These are phyloP conservation scores for Epichloe elymi DNA, from an alignment of 2,329 filamentous ascomycete genomes.

Conservation along the genomic window DNA sequence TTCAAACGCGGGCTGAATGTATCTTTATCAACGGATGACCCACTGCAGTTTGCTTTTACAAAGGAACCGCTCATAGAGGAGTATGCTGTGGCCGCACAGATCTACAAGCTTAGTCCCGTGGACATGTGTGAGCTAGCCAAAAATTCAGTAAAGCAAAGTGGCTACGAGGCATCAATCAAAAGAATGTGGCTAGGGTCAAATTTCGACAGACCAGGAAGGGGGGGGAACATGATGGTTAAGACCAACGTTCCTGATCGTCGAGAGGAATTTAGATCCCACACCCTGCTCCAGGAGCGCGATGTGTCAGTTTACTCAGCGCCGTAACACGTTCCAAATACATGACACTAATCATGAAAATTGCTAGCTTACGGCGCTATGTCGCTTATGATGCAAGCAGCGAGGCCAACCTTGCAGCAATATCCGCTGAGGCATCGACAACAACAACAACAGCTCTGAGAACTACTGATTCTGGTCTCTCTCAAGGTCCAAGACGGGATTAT, in stretches of 20 bases:
- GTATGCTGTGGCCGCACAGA: conserved; percentile 94
- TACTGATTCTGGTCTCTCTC: neutral
- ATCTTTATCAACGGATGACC: conserved; percentile 91
- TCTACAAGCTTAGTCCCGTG: conserved; percentile 91
- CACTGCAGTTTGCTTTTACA: conserved; percentile 94
- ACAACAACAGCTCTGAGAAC: neutral
- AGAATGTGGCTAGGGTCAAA: conserved; percentile 78
- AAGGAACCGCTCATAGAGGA: conserved; percentile 97
- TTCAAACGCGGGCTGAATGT: conserved; percentile 93
- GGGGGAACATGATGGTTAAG: conserved; percentile 85
- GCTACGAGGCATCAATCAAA: conserved; percentile 82
- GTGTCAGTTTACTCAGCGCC: conserved; percentile 46
- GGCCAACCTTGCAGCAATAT: neutral
- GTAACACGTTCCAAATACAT: conserved; percentile 1
- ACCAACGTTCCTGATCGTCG: conserved; percentile 92
- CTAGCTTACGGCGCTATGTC: conserved; percentile 31
- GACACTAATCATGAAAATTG: neutral
- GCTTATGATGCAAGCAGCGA: conserved; percentile 19
- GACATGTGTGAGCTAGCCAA: conserved; percentile 98
- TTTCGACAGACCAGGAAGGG: conserved; percentile 62
- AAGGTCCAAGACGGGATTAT: neutral
- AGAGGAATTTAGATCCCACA: conserved; percentile 81
- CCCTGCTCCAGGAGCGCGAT: conserved; percentile 66
- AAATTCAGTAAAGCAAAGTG: conserved; percentile 88
- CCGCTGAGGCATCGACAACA: neutral